Conservation (phyloP, 768 basidiomycete species). For the Hygrocybe punicea region DNA sequence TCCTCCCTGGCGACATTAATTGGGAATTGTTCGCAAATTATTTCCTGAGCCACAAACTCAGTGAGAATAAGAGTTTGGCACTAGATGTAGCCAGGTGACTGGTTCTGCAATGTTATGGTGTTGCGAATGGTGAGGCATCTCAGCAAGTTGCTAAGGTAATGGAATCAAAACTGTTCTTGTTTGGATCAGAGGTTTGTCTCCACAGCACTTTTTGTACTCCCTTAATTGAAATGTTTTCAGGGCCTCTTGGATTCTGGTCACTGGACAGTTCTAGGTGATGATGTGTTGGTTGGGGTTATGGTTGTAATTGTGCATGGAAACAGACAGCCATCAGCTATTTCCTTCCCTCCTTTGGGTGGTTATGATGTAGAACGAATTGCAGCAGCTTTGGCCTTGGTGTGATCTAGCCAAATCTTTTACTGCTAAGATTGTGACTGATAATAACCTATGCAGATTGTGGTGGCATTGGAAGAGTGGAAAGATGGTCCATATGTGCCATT, state of each 20-base stretch:
- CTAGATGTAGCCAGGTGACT: not conserved
- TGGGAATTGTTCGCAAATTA: not conserved
- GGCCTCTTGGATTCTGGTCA: not conserved
- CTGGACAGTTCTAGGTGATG: not conserved
- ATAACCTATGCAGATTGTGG: not conserved
- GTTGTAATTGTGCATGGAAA: not conserved
- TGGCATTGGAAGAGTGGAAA: not conserved
- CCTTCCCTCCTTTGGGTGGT: not conserved
- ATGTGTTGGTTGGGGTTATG: not conserved
- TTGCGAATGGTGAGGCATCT: not conserved
- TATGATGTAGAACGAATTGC: not conserved
- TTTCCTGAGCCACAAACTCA: not conserved
- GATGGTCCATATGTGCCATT: not conserved
- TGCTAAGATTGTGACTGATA: not conserved
- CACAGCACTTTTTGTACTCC: not conserved
- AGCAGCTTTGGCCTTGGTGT: not conserved
- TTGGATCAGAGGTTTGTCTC: not conserved
- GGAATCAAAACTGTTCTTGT: not conserved
- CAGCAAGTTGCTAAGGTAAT: not conserved
- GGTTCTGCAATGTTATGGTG: not conserved
- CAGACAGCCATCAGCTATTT: not conserved
- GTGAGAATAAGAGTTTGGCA: not conserved
- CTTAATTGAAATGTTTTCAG: not conserved
- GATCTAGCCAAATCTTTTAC: not conserved
- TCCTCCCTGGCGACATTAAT: not conserved